These are phyloP conservation scores for Thymus quinquecostatus DNA, from an alignment of 257 asterid genomes.

Conservation along the genomic window DNA sequence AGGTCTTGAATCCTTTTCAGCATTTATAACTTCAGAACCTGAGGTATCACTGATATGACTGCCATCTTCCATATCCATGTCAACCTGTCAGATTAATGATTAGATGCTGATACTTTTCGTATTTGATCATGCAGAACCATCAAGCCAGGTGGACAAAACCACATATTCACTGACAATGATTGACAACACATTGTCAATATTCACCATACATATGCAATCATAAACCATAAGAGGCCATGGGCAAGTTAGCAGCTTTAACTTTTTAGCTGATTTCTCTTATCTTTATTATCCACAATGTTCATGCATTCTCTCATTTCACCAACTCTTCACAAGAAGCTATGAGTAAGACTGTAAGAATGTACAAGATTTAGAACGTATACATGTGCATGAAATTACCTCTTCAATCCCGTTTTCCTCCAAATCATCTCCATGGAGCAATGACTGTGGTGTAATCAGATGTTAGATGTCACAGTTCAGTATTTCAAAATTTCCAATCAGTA, in stretches of 20 bases:
- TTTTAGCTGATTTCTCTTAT: conserved; percentile 4
- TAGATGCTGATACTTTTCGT: conserved; percentile 14
- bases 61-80: conserved; percentile 92
- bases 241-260: neutral
- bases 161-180: neutral
- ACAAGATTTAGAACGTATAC: conserved; percentile 23
- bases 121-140: conserved; percentile 12
- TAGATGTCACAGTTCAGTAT: conserved; percentile 30
- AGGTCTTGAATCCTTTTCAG: conserved; percentile 40
- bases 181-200: conserved; percentile 17
- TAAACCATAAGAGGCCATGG: conserved; percentile 4
- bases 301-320: conserved; percentile 16
- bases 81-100: conserved; percentile 62
- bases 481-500: conserved; percentile 1
- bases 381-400: conserved; percentile 70
- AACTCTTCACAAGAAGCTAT: conserved; percentile 25
- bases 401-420: conserved; percentile 78
- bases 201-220: conserved; percentile 12
- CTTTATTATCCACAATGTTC: conserved; percentile 4
- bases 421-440: conserved; percentile 84
- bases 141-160: neutral
- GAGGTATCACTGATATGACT: conserved; percentile 43
- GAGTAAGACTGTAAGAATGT: conserved; percentile 18
- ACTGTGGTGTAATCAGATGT: conserved; percentile 50
- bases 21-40: conserved; percentile 46